A percentile compares a stretch with the other conserved stretches of the same genome.
Evolutionary conservation across 2,329 filamentous ascomycete species (phyloP).

Genomic region (Hymenoscyphus linearis): DNA sequence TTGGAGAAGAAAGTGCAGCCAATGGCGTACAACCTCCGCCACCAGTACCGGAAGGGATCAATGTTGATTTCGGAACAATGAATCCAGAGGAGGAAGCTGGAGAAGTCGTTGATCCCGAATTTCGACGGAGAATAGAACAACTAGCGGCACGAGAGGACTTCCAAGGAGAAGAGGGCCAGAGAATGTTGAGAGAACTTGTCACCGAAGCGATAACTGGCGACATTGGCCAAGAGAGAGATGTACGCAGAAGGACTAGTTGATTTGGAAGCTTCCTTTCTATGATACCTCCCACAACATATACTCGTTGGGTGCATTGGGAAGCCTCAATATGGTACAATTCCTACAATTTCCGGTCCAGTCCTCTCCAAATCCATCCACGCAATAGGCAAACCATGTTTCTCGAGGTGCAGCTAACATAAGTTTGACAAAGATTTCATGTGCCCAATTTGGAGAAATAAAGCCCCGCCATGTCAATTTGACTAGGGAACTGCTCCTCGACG

Average conservation of each 20-base stretch:
- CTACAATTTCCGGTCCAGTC: slow-evolving; percentile 39
- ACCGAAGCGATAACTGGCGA: slow-evolving; percentile 72
- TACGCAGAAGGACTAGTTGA: slow-evolving; percentile 57
- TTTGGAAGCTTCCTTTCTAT: slow-evolving; percentile 12
- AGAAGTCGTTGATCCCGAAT: slow-evolving; percentile 72
- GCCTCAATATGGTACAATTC: slow-evolving; percentile 51
- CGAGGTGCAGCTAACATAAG: slow-evolving; percentile 42
- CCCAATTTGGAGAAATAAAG: slow-evolving; percentile 50
- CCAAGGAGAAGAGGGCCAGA: slow-evolving; percentile 72
- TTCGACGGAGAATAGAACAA: slow-evolving; percentile 82
- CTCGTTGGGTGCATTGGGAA: slow-evolving; percentile 43
- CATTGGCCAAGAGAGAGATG: slow-evolving; percentile 58
- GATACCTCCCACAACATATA: slow-evolving; percentile 57
- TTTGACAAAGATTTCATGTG: slow-evolving; percentile 41
- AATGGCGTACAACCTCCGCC: slow-evolving; percentile 44
- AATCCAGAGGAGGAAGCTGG: slow-evolving; percentile 50
- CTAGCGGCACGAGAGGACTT: slow-evolving; percentile 81
- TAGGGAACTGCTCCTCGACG: slow-evolving; percentile 33
- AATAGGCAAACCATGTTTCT: slow-evolving; percentile 51
- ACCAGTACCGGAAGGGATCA: slow-evolving; percentile 68
- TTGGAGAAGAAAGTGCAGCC: slow-evolving; percentile 25
- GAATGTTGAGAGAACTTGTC: slow-evolving; percentile 70
- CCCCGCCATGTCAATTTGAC: slow-evolving; percentile 54
- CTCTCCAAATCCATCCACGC: slow-evolving; percentile 46
- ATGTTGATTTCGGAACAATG: slow-evolving; percentile 73